A percentile compares a stretch with the other conserved stretches of the same genome.
These are phyloP conservation scores for Oryza australiensis DNA, from an alignment of 176 grass and related monocot species.

Conservation along the genomic window DNA sequence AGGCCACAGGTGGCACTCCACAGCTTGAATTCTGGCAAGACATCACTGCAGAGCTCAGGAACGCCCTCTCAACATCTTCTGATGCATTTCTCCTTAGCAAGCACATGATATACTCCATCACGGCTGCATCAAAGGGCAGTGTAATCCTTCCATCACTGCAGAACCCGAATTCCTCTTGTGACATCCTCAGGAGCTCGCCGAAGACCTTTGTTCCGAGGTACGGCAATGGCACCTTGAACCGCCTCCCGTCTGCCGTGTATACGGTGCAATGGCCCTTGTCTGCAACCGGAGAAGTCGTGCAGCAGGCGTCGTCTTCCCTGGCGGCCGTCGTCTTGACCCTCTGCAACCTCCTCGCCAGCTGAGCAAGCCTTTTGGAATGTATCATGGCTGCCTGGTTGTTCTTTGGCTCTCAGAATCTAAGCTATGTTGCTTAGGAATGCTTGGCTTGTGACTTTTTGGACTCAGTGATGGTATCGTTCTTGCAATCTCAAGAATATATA, in stretches of 20 bases:
- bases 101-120: constrained; percentile 41
- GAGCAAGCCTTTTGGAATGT: constrained; percentile 40
- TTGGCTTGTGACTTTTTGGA: constrained; percentile 21
- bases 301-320: constrained; percentile 19
- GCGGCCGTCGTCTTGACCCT: constrained; percentile 14
- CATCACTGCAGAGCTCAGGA: constrained; percentile 41
- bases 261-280: constrained; percentile 42
- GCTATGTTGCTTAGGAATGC: constrained; percentile 11
- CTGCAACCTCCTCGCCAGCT: constrained; percentile 31
- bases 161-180: constrained; percentile 49
- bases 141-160: constrained; percentile 38
- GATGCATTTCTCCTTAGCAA: constrained; percentile 44
- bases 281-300: neutral
- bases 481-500: constrained; percentile 31
- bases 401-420: constrained; percentile 15
- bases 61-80: constrained; percentile 41
- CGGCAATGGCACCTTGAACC: constrained; percentile 42
- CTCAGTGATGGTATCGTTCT: constrained; percentile 11
- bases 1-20: neutral
- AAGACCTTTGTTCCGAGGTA: constrained; percentile 44
- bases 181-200: constrained; percentile 29
- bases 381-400: constrained; percentile 33
- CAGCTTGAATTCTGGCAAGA: constrained; percentile 32
- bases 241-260: constrained; percentile 38
- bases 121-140: constrained; percentile 42